Percentiles rank a stretch among this genome's conserved stretches.
These are phyloP conservation scores for Diaporthe sp. DNA, from an alignment of 2,329 filamentous ascomycete genomes.

Conservation along the genomic window DNA sequence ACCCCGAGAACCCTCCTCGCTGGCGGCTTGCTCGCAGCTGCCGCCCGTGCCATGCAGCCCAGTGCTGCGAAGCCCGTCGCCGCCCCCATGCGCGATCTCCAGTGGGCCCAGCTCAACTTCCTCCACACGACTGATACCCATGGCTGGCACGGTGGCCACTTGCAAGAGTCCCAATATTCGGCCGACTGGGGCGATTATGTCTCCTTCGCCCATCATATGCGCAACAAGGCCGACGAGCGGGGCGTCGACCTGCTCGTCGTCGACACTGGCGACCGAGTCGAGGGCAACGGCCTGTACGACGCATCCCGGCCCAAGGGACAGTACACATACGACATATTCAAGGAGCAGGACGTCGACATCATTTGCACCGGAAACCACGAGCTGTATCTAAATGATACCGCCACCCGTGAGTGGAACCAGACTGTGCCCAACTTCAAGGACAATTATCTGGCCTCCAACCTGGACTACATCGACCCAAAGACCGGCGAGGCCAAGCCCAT, in stretches of 20 bases:
- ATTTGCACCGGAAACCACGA: constrained; percentile 95
- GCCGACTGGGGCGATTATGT: constrained; percentile 99
- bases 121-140: constrained; percentile 97
- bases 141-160: constrained; percentile 94
- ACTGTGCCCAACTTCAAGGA: constrained; percentile 87
- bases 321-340: constrained; percentile 90
- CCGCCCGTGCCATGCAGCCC: constrained; percentile 75
- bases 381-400: constrained; percentile 85
- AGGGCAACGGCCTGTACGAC: constrained; percentile 95
- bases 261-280: constrained; percentile 93
- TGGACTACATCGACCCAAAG: constrained; percentile 85
- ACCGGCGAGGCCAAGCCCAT: constrained; percentile 81
- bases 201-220: constrained; percentile 89
- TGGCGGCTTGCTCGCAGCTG: constrained; percentile 54
- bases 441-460: constrained; percentile 89
- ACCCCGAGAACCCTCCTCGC: constrained; percentile 51
- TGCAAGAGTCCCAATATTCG: constrained; percentile 94
- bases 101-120: constrained; percentile 96
- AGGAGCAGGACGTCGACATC: constrained; percentile 85
- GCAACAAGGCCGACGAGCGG: constrained; percentile 79
- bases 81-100: constrained; percentile 85
- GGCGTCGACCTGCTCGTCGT: constrained; percentile 91
- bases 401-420: constrained; percentile 80
- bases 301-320: constrained; percentile 87
- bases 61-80: constrained; percentile 82